Evolutionary conservation across 2,329 filamentous ascomycete species (phyloP), one percentile per base, ranked within the genome.

Genomic region (Aspergillus calidoustus): DNA sequence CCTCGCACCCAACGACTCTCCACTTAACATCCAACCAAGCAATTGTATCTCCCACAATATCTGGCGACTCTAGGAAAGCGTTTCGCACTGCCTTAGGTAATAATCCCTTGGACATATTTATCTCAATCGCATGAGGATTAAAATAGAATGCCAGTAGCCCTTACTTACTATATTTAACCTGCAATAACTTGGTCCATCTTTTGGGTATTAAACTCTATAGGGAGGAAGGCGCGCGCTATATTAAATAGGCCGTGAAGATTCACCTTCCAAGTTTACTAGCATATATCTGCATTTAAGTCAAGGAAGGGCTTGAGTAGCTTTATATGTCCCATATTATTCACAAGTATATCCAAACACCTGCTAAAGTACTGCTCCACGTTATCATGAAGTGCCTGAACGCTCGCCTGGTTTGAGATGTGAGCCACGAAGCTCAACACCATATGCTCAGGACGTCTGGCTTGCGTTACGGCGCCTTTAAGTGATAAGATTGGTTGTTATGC

Each of bases 191-290:
- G 1, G 79, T 82, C 49, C 87, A 76, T 11, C 82, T 75, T 17
- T 80, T 66, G 59, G 49, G 30, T 61, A 15, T 5, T 11, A 0
- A 76, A 60, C 3, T 80, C 68, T 23, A 83, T 66, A 1, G 82
- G 81, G 7, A 85, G 65, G 47, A 85, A 82, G 0, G 79, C 75
- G n/a, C 79, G 76, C 5, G 77, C 72, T 9, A 81, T 68, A 1
- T 84, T 72, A 65, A 81, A 84, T 0, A 77, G 69, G 0, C 83
- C 85, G 22, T 77, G 76, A 13, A 85, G 49, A 66, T 86, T 87
- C 47, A 84, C 74, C 51, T 82, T 77, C 69, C 77, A 81, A 0
- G 77, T 77, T 22, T 76, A 70, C 77, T 77, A 81, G 75, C 76
- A 82, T 3, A 71, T 69, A 4, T 66, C 65, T 4, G 76, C 74